phyloP scores from a whole-genome alignment of 371 early-diverging fungal genomes.

The Synchytrium microbalum region DNA sequence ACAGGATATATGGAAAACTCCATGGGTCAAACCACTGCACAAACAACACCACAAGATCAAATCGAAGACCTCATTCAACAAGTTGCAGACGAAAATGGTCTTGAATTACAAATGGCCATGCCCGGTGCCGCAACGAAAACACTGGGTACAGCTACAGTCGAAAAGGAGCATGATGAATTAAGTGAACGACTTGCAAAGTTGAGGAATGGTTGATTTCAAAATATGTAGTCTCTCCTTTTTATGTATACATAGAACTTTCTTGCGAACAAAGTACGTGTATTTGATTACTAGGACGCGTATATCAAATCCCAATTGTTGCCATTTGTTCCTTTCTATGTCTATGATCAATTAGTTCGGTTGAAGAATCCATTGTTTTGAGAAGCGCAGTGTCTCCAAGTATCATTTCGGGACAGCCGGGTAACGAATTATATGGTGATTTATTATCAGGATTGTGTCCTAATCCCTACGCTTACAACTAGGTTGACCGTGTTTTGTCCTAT shows the following conservation, averaged over 20 bases:
- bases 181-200: constrained; percentile 58
- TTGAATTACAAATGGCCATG: constrained; percentile 67
- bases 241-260: background rate
- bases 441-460: too few species aligned
- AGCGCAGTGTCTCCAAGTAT: too few species aligned
- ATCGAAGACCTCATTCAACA: constrained; percentile 88
- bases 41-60: constrained; percentile 83
- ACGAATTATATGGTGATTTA: too few species aligned
- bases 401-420: too few species aligned
- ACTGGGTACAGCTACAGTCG: constrained; percentile 16
- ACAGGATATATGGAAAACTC: constrained; percentile 86
- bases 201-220: constrained; percentile 51
- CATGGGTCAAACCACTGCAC: constrained; percentile 77
- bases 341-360: too few species aligned
- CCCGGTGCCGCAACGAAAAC: constrained; percentile 24
- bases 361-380: too few species aligned
- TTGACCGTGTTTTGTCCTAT: too few species aligned
- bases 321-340: too few species aligned
- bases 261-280: too few species aligned
- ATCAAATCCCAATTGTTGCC: too few species aligned
- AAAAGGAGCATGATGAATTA: constrained; percentile 59
- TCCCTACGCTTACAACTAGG: too few species aligned
- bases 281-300: too few species aligned
- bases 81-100: constrained; percentile 88
- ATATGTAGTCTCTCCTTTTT: background rate